Evolutionary conservation across 805 yeast genomes (phyloP).

Genomic region (Kodamaea kaohsiungensis): DNA sequence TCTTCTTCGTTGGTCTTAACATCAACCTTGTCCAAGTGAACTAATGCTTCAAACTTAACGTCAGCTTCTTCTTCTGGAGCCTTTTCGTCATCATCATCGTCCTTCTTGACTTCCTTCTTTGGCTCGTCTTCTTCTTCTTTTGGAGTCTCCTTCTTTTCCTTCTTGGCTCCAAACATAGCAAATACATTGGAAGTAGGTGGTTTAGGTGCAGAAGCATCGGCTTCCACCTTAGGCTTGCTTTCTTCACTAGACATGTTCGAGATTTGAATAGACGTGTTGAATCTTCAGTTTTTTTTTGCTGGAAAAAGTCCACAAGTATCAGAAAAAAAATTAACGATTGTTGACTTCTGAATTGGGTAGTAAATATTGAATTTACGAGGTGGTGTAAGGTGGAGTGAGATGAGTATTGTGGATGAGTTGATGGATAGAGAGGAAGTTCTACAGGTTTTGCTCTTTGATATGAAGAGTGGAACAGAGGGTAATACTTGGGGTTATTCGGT

Average conservation of each 20-base stretch:
- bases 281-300: constrained; percentile 3
- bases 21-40: constrained; percentile 91
- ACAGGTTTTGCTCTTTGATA: no score
- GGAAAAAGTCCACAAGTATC: not conserved
- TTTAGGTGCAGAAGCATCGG: constrained; percentile 38
- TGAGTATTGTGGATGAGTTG: no score
- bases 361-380: not conserved
- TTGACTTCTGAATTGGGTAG: constrained; percentile 6
- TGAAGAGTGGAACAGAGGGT: no score
- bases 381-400: not conserved
- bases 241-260: constrained; percentile 32
- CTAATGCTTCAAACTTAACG: constrained; percentile 95
- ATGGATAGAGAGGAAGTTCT: no score
- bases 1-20: constrained; percentile 94
- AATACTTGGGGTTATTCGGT: no score
- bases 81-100: constrained; percentile 55
- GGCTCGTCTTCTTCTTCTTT: constrained; percentile 38
- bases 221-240: constrained; percentile 29
- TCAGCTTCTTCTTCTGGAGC: constrained; percentile 67
- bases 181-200: constrained; percentile 85
- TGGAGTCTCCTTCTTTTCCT: constrained; percentile 57
- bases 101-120: constrained; percentile 20
- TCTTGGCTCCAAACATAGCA: constrained; percentile 93
- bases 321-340: constrained; percentile 2
- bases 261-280: not conserved